Base-by-base conservation (phyloP, 139 green algal genomes). In the Zygnema circumcarinatum region DNA sequence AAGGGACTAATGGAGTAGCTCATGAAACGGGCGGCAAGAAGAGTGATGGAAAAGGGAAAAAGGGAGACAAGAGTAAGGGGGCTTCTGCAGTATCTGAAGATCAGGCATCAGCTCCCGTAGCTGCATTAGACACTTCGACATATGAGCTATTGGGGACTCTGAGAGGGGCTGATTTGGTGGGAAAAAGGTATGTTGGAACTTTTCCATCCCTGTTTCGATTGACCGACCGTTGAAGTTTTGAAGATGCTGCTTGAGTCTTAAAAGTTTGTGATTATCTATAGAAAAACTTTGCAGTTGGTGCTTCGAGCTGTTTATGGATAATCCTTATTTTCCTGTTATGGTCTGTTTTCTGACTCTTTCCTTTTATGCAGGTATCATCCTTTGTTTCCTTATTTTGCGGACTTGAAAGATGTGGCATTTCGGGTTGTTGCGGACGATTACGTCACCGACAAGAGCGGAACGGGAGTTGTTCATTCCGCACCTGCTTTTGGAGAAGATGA, bases 401-500 rank as follows among this genome's bases (percentile, higher is more conserved):
- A 92, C 42, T 89, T 96, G 40, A 94, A 93, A 54, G 82, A 81
- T 16, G 75, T 0, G 35, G 94, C 93, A 0, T 98, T 98, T 92
- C 81, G 85, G 0, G 95, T 99, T 25, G 85, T 96, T 29, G 39
- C 84, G 1, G 97, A 99, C 92, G 84, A 42, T 25, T 99, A 99
- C 92, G 97, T 99, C 0, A 99, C 96, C 1, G 92, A 95, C 54
- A 96, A 99, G 92, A 95, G 91, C 78, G 97, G 97, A 67, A 98
- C 96, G 20, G 85, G 85, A 21, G 89, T 99, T 0, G 97, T 99
- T 67, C 97, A 99, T 92, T 94, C 96, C 81, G 96, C 97, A 1
- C 97, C 97, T 2, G 96, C 95, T 0, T 99, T 98, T 93, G 97
- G 97, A 67, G 97, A 99, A 92, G 97, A 99, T 85, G 97, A 99